phyloP scores from a whole-genome alignment of 352 stramenopile species.

The Pythium myriotylum region DNA sequence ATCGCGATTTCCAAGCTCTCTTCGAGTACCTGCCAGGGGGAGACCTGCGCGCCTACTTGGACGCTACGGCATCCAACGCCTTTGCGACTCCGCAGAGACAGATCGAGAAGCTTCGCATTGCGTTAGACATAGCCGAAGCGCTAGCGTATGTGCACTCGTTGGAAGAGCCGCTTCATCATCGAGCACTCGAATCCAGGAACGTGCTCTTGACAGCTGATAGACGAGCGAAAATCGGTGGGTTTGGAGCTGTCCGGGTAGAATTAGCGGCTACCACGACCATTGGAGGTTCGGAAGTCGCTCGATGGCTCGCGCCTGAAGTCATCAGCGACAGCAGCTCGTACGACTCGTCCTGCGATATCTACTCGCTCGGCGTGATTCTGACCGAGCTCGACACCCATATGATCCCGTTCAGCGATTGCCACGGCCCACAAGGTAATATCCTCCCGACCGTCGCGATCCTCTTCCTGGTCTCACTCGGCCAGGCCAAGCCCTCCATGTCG shows the following conservation, averaged over 20 bases:
- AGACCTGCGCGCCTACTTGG: constrained; percentile 27
- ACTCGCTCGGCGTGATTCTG: constrained; percentile 25
- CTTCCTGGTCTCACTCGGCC: constrained; percentile 14
- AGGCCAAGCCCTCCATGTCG: constrained; percentile 20
- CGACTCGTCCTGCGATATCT: constrained; percentile 18
- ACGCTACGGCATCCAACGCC: constrained; percentile 3
- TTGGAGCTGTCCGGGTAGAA: constrained; percentile 19
- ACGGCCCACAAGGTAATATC: constrained; percentile 12
- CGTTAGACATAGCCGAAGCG: constrained; percentile 33
- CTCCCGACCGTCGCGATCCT: constrained; percentile 17
- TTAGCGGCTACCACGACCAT: not conserved
- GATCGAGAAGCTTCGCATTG: constrained; percentile 30
- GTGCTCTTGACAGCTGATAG: constrained; percentile 26
- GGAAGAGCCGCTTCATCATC: constrained; percentile 22
- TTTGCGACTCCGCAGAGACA: constrained; percentile 7
- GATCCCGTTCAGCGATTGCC: constrained; percentile 24
- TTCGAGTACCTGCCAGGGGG: constrained; percentile 28
- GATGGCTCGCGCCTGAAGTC: constrained; percentile 27
- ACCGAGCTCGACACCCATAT: constrained; percentile 25
- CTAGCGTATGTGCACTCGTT: constrained; percentile 36
- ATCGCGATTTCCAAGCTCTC: constrained; percentile 24
- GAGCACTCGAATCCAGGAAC: constrained; percentile 29
- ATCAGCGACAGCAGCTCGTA: constrained; percentile 8
- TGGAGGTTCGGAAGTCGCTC: constrained; percentile 3
- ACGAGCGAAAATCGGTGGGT: constrained; percentile 31